phyloP scores from a whole-genome alignment of 1,139 yeast genomes.

The Diutina catenulata region DNA sequence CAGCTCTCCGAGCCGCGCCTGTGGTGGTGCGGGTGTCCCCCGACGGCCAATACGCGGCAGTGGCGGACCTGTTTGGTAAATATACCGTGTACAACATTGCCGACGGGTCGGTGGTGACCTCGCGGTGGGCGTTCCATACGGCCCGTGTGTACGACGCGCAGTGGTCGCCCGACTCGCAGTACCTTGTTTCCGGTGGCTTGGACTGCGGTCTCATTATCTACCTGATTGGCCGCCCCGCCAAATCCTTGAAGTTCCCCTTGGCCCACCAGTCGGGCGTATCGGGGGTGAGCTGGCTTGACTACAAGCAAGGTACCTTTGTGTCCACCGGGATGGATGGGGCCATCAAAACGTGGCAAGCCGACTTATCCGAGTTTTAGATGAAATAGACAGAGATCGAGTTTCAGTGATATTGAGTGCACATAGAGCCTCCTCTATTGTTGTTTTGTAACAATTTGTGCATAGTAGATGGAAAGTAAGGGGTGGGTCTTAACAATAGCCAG shows the following conservation, averaged over 20 bases:
- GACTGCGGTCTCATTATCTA: conserved; percentile 77
- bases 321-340: conserved; percentile 78
- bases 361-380: conserved; percentile 12
- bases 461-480: no score
- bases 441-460: no score
- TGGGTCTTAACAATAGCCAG: no score
- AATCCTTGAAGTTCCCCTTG: conserved; percentile 58
- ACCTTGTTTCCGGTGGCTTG: conserved; percentile 66
- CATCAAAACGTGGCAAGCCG: conserved; percentile 61
- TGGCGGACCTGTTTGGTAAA: conserved; percentile 82
- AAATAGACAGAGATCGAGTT: no score
- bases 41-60: conserved; percentile 56
- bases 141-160: conserved; percentile 64
- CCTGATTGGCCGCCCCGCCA: conserved; percentile 67
- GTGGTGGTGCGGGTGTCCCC: conserved; percentile 62
- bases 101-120: conserved; percentile 53
- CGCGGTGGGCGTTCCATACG: conserved; percentile 94
- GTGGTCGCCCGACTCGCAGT: conserved; percentile 70
- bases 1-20: conserved; percentile 48
- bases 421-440: no score
- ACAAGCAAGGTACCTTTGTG: conserved; percentile 30
- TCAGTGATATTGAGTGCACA: no score
- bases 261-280: conserved; percentile 88
- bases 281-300: conserved; percentile 54
- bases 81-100: conserved; percentile 52